phyloP scores from a whole-genome alignment of 2,329 filamentous ascomycete species.

The Sclerotinia glacialis region DNA sequence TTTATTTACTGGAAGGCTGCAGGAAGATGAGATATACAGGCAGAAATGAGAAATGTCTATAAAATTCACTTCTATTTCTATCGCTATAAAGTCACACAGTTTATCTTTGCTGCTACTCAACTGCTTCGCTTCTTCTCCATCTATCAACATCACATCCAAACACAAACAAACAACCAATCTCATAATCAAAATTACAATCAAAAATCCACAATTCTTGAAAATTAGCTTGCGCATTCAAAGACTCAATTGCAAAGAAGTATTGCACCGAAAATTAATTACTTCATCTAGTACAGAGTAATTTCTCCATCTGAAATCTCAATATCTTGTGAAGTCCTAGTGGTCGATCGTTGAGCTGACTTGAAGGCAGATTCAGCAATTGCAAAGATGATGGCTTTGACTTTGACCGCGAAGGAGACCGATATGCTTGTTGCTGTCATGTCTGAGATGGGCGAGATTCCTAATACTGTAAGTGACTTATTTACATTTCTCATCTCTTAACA shows the following conservation, averaged over 20 bases:
- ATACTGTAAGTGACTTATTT: slow-evolving; percentile 3
- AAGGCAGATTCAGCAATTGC: not conserved
- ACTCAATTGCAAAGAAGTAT: not conserved
- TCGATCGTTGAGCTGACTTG: not conserved
- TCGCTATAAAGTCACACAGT: not conserved
- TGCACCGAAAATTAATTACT: not conserved
- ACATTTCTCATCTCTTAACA: not conserved
- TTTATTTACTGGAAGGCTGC: not conserved
- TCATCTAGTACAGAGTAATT: not conserved
- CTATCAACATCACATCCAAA: not conserved
- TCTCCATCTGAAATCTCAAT: no score
- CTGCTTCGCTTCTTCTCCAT: slow-evolving; percentile 1
- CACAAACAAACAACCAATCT: not conserved
- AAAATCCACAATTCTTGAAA: not conserved
- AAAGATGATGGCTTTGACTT: slow-evolving; percentile 16
- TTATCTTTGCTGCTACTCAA: not conserved
- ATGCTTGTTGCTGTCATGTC: slow-evolving; percentile 24
- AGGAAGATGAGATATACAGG: not conserved
- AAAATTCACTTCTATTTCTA: slow-evolving; percentile 1
- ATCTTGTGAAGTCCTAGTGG: not conserved
- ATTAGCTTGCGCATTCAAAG: not conserved
- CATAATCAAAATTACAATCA: not conserved
- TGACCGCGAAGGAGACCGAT: slow-evolving; percentile 23
- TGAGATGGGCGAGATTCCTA: slow-evolving; percentile 26
- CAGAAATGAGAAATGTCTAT: not conserved